Evolutionary conservation across 1,284 basidiomycete genomes (phyloP), one percentile per base, ranked within the genome.

Genomic region (Cryptococcus sp.): DNA sequence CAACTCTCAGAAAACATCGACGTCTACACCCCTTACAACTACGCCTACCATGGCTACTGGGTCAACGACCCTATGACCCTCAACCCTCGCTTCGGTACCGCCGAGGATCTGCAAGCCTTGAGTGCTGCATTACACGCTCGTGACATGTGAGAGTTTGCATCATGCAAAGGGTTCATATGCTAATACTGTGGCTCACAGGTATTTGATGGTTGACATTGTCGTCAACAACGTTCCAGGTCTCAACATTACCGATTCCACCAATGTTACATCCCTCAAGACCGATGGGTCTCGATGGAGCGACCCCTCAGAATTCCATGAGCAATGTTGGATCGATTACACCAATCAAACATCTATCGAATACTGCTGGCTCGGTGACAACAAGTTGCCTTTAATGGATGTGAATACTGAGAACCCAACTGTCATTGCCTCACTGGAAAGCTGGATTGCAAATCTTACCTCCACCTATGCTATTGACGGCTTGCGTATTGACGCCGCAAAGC

Each of bases 401-500:
- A 85, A 90, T 77, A 90, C 88, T 2, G 83, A 85, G 65, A 83
- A 87, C 68, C 76, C 82, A 17, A 74, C 73, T 26, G 86, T 90
- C 26, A 79, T 84, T 25, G 72, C 78, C 20, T 79, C 79, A 17
- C 85, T 88, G 66, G 79, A 84, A 49, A 70, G 74, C 8, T 90
- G 87, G 87, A 85, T 90, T 60, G 70, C 78, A 25, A 74, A 81
- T 25, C 79, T 89, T 5, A 86, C 88, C 17, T 65, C 82, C 55
- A 84, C 85, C 61, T 90, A 86, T 68, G 75, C 77, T 22, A 84
- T 89, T 55, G 77, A 78, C 57, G 76, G 78, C n/a, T 80, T 92
- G 51, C 84, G 89, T 44, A 89, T 92, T 68, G 90, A 93, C 69
- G 85, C 86, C 37, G 86, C 86, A 44, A 89, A 88, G 83, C 87